phyloP scores from a whole-genome alignment of 78 protist genomes.

The Corallochytrium limacisporum region DNA sequence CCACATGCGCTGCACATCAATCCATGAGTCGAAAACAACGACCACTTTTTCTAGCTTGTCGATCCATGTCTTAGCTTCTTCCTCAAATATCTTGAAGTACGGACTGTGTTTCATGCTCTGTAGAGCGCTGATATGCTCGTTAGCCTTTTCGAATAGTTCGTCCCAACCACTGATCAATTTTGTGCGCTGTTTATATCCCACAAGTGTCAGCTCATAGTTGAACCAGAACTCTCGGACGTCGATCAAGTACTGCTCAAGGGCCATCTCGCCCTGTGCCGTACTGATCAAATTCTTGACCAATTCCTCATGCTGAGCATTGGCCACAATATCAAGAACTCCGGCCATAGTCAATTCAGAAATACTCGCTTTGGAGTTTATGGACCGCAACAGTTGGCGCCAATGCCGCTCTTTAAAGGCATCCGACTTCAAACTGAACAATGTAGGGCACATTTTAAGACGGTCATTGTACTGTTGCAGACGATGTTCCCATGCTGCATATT shows the following conservation, averaged over 20 bases:
- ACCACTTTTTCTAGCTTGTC: constrained; percentile 58
- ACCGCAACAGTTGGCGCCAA: too few relatives aligned
- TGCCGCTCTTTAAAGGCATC: too few relatives aligned
- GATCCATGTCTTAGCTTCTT: constrained; percentile 73
- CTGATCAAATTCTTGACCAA: too few relatives aligned
- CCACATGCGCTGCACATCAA: constrained; percentile 91
- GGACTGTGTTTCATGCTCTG: constrained; percentile 83
- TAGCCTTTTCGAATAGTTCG: constrained; percentile 63
- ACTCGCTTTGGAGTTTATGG: too few relatives aligned
- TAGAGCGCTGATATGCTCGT: constrained; percentile 51
- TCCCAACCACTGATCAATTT: constrained; percentile 86
- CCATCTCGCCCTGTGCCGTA: constrained; percentile 87
- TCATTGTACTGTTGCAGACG: too few relatives aligned
- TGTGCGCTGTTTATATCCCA: constrained; percentile 53
- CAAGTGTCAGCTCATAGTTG: constrained; percentile 58
- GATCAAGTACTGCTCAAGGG: constrained; percentile 77
- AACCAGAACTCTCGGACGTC: constrained; percentile 75
- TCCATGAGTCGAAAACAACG: constrained; percentile 66
- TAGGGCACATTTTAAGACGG: too few relatives aligned
- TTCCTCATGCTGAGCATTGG: too few relatives aligned
- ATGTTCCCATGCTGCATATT: too few relatives aligned
- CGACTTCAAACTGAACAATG: too few relatives aligned
- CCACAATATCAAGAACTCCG: too few relatives aligned
- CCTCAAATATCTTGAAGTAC: constrained; percentile 76
- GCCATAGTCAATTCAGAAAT: too few relatives aligned